phyloP scores from a whole-genome alignment of 2,329 filamentous ascomycete species.

The Trichoderma sp. region DNA sequence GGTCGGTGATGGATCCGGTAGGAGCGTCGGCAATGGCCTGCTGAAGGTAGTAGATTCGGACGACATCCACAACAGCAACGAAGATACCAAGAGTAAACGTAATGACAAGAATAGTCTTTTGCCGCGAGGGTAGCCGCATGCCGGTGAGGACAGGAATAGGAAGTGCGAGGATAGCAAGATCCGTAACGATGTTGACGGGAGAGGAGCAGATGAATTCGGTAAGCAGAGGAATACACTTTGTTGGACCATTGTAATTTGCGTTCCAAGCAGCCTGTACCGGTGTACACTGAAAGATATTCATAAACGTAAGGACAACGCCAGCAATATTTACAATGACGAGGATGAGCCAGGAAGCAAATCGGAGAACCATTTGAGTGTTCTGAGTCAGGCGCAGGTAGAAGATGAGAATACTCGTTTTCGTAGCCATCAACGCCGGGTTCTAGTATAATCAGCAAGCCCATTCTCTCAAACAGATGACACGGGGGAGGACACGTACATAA shows the following conservation, averaged over 20 bases:
- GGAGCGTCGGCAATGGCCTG: constrained; percentile 59
- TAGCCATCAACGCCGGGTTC: constrained; percentile 88
- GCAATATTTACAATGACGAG: constrained; percentile 76
- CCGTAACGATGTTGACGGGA: constrained; percentile 89
- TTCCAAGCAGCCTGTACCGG: constrained; percentile 73
- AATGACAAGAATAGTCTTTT: constrained; percentile 83
- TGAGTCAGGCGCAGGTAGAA: constrained; percentile 86
- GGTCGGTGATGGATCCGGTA: constrained; percentile 40
- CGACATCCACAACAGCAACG: constrained; percentile 82
- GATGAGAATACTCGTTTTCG: constrained; percentile 88
- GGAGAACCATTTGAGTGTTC: constrained; percentile 73
- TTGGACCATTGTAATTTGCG: constrained; percentile 36
- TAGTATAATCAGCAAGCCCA: constrained; percentile 38
- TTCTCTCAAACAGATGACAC: neutral
- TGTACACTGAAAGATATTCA: constrained; percentile 84
- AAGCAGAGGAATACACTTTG: constrained; percentile 57
- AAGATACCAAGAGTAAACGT: constrained; percentile 89
- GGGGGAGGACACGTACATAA: constrained; percentile 49
- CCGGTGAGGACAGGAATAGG: constrained; percentile 86
- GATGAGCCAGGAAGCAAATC: constrained; percentile 78
- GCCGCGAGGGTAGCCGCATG: constrained; percentile 80
- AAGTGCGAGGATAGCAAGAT: constrained; percentile 81
- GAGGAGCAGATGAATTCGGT: constrained; percentile 73
- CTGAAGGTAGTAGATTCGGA: constrained; percentile 88
- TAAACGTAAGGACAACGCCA: constrained; percentile 75